Evolutionary conservation across 768 basidiomycete genomes (phyloP), one percentile per base, ranked within the genome.

Genomic region (Tylopilus plumbeoviolaceoides): DNA sequence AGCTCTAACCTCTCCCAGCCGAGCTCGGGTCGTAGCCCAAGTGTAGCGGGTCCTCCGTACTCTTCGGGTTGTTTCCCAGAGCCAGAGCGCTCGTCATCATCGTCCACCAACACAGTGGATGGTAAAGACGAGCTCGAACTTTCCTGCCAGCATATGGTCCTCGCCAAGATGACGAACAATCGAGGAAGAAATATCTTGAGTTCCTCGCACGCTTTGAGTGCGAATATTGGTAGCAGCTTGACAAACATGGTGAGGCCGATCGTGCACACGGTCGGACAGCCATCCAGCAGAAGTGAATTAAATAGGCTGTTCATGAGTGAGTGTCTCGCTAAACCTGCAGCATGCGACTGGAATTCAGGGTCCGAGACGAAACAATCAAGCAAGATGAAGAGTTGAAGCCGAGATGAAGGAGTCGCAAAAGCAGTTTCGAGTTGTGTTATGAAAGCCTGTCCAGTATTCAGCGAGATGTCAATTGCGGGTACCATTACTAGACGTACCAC

Each of bases 61-160:
- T 75, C 47, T 28, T 54, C 62, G 35, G 50, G 43, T 18, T 50
- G 57, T 50, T 48, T 33, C n/a, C 45, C 45, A 39, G 33, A 12
- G 2, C 40, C 41, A 43, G 42, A 18, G 36, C 23, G 25, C 2
- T 25, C 38, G 12, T 57, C 57, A 31, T 55, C 58, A 38, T 71
- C 68, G 56, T 80, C 78, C 31, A 72, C 65, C 14, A 64, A 70
- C 25, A 59, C 63, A 53, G 72, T 68, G 11, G 65, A 59, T 3
- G 65, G 65, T 39, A 65, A 47, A 59, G 60, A 46, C 12, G 71
- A 64, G 7, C 74, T 67, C 18, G 73, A 70, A 48, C 77, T 68
- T 51, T 81, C 80, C 56, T 82, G 83, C 90, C 91, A 92, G 64
- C 85, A 89, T 56, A 91, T 72, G 17, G 84, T 75, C 48, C 87